Evolutionary conservation across 2,329 filamentous ascomycete genomes (phyloP), one percentile per base, ranked within the genome.

Genomic region (Dryadomyces quercivorus): DNA sequence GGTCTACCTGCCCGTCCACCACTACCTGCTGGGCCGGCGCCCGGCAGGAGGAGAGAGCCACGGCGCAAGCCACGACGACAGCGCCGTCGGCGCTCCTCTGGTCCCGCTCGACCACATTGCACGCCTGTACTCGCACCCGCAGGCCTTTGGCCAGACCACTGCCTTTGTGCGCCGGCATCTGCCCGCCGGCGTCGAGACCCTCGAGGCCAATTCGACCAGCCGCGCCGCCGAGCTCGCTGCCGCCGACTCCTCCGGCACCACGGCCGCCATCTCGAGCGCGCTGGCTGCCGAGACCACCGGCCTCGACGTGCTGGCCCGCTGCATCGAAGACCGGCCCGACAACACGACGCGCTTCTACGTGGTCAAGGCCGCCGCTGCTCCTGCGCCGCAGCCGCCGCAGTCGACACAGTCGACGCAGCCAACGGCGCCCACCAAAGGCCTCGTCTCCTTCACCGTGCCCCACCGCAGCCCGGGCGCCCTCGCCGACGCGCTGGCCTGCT

Each of bases 111-210:
- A 71, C 54, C 75, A 85, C 61, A 77, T 97, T 63, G 79, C 76
- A 61, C 84, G 85, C 63, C 70, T 98, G 44, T 95, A 95, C 72
- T 93, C 88, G 22, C 93, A 98, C 69, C 91, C 92, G 10, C 93
- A 98, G 70, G 93, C 90, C 31, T 95, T 61, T 48, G 60, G 90
- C 26, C 93, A 98, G 71, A 96, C 91, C 69, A 82, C 83, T 34
- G 69, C 65, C 9, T 95, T 95, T 69, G 77, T 96, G 26, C 74
- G 76, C 9, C 72, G 75, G 31, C 74, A 87, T 62, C 78, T 95
- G 49, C 34, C 43, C 18, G 12, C 31, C 83, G 82, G 61, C 80
- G 80, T 85, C n/a, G 88, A 95, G 70, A 78, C 84, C 52, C 80
- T 92, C 57, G 91, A 97, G 65, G 85, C 88, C 46, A 86, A 83